Evolutionary conservation across 2,329 filamentous ascomycete species (phyloP), one percentile per base, ranked within the genome.

Genomic region (Monosporascus sp.): DNA sequence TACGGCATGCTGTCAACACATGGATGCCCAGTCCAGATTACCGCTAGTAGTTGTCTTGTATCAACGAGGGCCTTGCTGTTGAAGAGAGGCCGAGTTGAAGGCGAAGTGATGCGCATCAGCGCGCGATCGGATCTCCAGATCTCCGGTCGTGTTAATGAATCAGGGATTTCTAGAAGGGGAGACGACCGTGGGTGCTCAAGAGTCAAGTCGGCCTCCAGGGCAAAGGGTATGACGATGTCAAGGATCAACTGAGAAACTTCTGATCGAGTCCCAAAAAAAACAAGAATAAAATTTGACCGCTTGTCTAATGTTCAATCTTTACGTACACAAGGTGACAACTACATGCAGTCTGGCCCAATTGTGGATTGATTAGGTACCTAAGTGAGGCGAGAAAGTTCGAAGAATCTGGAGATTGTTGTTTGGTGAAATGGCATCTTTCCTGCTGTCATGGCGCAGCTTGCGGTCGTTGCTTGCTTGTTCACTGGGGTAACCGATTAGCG

Each of bases 401-500:
- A 35, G 31, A 35, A 7, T 5, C 31, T 41, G 38, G 38, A 17
- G 24, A n/a, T 11, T 48, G 24, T 17, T 48, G n/a, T 48, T 17
- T 48, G 38, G 43, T 52, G 38, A 31, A 51, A 50, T 56, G 50
- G 5, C 31, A 35, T 14, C 31, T 35, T 35, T 35, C 31, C 11
- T 5, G 4, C 31, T 14, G 31, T 14, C 31, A 31, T 35, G 3
- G 31, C 9, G 9, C 31, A 35, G 31, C 31, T 35, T 35, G 11
- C 11, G 31, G 31, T 35, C 8, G 9, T 31, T 49, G 41, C 53
- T 54, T 55, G 54, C 49, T 25, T 53, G 46, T 50, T 46, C 49
- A 39, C 62, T 57, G 57, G 60, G 58, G 61, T 63, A 65, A 65
- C 62, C 58, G 58, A 60, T 60, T 60, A 53, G 58, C 60, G 52